Conservation (phyloP, 2,329 filamentous ascomycete genomes). For the Nakataea oryzae region DNA sequence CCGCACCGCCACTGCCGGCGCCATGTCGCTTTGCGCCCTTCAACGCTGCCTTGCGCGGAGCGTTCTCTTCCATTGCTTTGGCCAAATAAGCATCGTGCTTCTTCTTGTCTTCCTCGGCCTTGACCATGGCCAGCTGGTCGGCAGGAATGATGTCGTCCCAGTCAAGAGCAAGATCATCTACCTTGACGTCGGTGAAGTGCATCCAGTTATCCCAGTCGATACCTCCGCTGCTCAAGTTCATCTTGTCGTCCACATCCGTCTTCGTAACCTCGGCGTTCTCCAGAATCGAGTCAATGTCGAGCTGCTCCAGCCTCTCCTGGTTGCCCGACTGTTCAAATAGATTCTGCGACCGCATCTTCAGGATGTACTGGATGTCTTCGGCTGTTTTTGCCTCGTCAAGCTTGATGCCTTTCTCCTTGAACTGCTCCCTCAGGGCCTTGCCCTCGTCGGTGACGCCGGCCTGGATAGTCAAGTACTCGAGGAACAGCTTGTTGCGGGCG, state of each 20-base stretch:
- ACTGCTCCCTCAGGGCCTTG: conserved; percentile 63
- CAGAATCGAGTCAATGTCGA: conserved; percentile 94
- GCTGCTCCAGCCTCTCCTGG: conserved; percentile 89
- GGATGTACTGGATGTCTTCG: conserved; percentile 89
- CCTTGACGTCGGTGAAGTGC: conserved; percentile 96
- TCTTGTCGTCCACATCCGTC: conserved; percentile 88
- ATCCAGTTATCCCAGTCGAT: conserved; percentile 86
- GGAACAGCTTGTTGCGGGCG: conserved; percentile 90
- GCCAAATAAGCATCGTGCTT: conserved; percentile 75
- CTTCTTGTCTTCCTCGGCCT: conserved; percentile 77
- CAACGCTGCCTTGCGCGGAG: conserved; percentile 63
- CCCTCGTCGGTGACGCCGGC: conserved; percentile 94
- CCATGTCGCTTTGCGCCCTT: conserved; percentile 39
- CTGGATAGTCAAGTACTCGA: conserved; percentile 96
- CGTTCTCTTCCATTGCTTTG: conserved; percentile 73
- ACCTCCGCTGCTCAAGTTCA: conserved; percentile 81
- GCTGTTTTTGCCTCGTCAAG: conserved; percentile 77
- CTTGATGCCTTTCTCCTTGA: conserved; percentile 65
- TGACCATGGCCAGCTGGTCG: conserved; percentile 81
- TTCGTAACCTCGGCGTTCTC: conserved; percentile 96
- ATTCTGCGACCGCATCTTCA: conserved; percentile 96
- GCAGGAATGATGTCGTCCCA: conserved; percentile 99
- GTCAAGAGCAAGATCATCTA: conserved; percentile 67
- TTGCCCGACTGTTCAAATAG: conserved; percentile 98
- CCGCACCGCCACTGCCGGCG: conserved; percentile 21